Base-by-base conservation (phyloP, 306 rosid species). In the Sesbania bispinosa region DNA sequence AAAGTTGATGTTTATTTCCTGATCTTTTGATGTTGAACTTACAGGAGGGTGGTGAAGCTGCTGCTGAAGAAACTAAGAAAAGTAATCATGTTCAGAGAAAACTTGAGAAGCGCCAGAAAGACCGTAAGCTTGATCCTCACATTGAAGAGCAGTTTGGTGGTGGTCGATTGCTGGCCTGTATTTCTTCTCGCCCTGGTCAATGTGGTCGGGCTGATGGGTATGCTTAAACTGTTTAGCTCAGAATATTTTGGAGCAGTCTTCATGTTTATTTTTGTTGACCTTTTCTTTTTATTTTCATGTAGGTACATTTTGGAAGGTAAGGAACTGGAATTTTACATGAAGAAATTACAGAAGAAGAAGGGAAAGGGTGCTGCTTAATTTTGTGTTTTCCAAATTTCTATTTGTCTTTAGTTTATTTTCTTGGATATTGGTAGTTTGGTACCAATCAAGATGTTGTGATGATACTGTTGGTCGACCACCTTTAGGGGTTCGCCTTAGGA, bases 181-280 rank as follows among this genome's bases (percentile, higher is more conserved):
- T 83, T 59, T 79, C 87, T 26, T 83, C 87, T 35, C 84, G 87
- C 2, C 87, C 87, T 10, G 84, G 87, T 10, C 84, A 83, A 71
- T 83, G 87, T 53, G 87, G 87, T 70, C 35, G 84, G 51, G 77
- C 84, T 71, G 87, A 83, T 61, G 87, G 87, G 87, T 83, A 83
- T 42, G 59, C 42, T 14, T 6, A 6, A 29, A 8, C 38, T 19
- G 3, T 24, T 14, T 35, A 26, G 65, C 4, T 27, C 10, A 1
- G 19, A 21, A 20, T 54, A 15, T 16, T 10, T 63, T 18, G n/a
- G 6, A 43, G n/a, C 5, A 5, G 60, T 7, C 21, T n/a, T 70
- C 4, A 2, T 38, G 3, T 18, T 26, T 21, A 20, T 13, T 20
- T 38, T 19, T 4, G 13, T 2, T 9, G 1, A 10, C 13, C 2